Evolutionary conservation across 2,329 filamentous ascomycete genomes (phyloP).

Genomic region (Arthroderma uncinatum): DNA sequence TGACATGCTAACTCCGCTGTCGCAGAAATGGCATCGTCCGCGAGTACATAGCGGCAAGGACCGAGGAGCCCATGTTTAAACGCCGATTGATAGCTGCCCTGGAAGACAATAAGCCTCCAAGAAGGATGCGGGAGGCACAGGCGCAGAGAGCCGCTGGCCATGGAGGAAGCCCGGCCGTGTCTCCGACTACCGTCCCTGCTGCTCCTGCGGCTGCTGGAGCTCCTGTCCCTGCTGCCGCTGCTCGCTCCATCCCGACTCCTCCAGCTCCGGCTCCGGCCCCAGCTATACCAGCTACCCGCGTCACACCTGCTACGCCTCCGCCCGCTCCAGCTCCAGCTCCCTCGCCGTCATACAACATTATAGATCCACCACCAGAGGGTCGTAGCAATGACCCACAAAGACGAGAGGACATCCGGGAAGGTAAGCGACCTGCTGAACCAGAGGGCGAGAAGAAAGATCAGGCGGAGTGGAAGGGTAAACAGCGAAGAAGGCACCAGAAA

Average conservation of each 20-base stretch:
- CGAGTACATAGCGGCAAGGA: slow-evolving; percentile 60
- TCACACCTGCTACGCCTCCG: slow-evolving; percentile 4
- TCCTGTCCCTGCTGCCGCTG: not conserved
- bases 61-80: slow-evolving; percentile 55
- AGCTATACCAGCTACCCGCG: not conserved
- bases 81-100: slow-evolving; percentile 42
- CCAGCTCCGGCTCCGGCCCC: not conserved
- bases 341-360: not conserved
- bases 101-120: slow-evolving; percentile 16
- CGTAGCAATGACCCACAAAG: not conserved
- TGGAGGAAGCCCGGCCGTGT: not conserved
- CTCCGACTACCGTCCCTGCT: not conserved
- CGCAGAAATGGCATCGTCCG: slow-evolving; percentile 60
- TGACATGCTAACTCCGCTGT: not conserved
- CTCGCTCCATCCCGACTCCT: not conserved
- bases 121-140: not conserved
- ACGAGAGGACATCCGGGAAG: not conserved
- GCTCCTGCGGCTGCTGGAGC: not conserved
- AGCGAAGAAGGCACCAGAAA: slow-evolving; percentile 53
- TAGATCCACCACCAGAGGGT: not conserved
- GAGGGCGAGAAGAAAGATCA: slow-evolving; percentile 31
- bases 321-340: slow-evolving; percentile 10
- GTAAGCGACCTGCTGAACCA: not conserved
- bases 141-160: not conserved
- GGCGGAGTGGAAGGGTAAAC: slow-evolving; percentile 42